Base-by-base conservation (phyloP, 768 basidiomycete species). In the Termitomyces bulborhizus region DNA sequence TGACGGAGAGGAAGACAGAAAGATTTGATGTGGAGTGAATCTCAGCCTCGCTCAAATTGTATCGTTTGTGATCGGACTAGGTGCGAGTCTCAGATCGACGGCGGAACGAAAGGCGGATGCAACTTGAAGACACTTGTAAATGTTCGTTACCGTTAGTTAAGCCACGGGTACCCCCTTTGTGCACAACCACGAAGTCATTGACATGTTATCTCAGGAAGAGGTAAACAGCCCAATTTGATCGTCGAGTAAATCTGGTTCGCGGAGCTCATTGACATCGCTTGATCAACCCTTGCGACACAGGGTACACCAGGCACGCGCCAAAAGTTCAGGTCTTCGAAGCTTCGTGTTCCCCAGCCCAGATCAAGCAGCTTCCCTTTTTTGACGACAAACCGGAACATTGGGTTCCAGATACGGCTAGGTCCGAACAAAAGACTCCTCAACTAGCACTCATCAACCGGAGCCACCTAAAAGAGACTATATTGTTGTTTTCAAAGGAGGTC, bases 401-500 rank as follows among this genome's bases (percentile, higher is more conserved):
- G 65, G 68, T 75, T 70, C 76, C 73, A 66, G 66, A 71, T 79
- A 73, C 75, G 74, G 77, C 75, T 73, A 79, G 74, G 74, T 65
- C 71, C 69, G 71, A 73, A 70, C 63, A 67, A 67, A 67, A 57
- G 66, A 29, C 65, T 59, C 62, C 66, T 60, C 60, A 68, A 60
- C 63, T 63, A 64, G 68, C 69, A 66, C 69, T 68, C 66, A 70
- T 70, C 69, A 62, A 64, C 68, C 69, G 68, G 67, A 69, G 65
- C 56, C 60, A 64, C 64, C 62, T 54, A 58, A 61, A 63, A 61
- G 61, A 61, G 59, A 63, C 60, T 57, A 66, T 64, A 60, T 62
- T 69, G 69, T 71, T 73, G 68, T 72, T 71, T 69, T 65, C 27
- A 68, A 21, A 62, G 63, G 66, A 57, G n/a, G 48, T 36, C 57